phyloP scores from a whole-genome alignment of 2,329 filamentous ascomycete species.

The Exophiala alcalophila region DNA sequence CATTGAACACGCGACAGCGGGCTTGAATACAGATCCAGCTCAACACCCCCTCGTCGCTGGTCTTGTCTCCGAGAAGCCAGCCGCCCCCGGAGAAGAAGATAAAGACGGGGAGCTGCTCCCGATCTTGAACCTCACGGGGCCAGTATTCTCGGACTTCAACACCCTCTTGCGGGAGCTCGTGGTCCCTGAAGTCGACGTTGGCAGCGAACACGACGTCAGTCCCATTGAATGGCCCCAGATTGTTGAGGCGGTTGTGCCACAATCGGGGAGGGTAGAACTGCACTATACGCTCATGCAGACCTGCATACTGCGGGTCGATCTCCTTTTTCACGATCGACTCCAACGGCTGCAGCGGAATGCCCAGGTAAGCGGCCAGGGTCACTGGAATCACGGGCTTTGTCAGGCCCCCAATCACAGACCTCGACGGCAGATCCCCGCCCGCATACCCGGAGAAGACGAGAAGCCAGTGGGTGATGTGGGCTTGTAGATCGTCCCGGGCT shows the following conservation, averaged over 20 bases:
- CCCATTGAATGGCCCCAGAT: not conserved
- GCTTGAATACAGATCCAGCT: not conserved
- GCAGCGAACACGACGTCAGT: not conserved
- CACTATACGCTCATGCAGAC: not conserved
- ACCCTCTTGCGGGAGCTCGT: not conserved
- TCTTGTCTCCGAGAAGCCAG: conserved; percentile 1
- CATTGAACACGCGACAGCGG: not conserved
- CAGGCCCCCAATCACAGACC: not conserved
- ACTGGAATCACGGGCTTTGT: not conserved
- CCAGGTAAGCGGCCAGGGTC: conserved; percentile 1
- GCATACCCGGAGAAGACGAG: not conserved
- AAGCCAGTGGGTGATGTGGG: not conserved
- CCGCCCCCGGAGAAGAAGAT: conserved; percentile 1
- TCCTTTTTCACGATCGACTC: not conserved
- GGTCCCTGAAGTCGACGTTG: not conserved
- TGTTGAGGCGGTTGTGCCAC: not conserved
- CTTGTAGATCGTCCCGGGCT: not conserved
- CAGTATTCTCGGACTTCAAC: not conserved
- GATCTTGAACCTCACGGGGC: not conserved
- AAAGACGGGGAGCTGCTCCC: not conserved
- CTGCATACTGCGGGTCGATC: not conserved
- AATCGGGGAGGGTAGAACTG: conserved; percentile 2
- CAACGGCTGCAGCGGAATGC: not conserved
- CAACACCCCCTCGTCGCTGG: not conserved
- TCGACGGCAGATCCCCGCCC: too few relatives aligned